A percentile compares a stretch with the other conserved stretches of the same genome.
These are phyloP conservation scores for Skeletonema tropicum DNA, from an alignment of 108 stramenopile genomes.

Conservation along the genomic window DNA sequence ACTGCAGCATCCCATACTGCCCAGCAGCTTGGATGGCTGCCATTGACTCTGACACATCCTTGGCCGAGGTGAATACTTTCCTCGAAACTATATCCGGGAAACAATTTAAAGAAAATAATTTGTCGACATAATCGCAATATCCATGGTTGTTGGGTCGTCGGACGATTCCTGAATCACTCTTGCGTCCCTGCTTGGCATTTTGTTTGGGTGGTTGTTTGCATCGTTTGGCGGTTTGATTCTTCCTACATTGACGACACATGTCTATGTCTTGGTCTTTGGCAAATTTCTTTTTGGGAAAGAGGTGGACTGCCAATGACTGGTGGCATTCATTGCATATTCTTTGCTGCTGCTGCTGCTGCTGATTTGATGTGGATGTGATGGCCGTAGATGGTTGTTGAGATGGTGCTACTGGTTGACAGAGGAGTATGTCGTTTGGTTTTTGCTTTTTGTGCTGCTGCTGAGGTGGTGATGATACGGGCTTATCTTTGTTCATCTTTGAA, in stretches of 20 bases:
- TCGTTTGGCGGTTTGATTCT: constrained; percentile 28
- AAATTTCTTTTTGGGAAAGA: constrained; percentile 28
- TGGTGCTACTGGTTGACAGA: neutral
- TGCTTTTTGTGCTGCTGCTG: neutral
- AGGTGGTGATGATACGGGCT: too few relatives aligned
- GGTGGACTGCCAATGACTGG: neutral
- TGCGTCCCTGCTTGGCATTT: constrained; percentile 26
- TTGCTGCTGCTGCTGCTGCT: neutral
- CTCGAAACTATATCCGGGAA: constrained; percentile 48
- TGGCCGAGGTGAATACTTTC: constrained; percentile 37
- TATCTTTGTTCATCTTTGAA: too few relatives aligned
- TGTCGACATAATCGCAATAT: constrained; percentile 56
- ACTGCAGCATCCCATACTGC: constrained; percentile 26
- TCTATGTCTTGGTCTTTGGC: constrained; percentile 7
- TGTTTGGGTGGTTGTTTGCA: constrained; percentile 29
- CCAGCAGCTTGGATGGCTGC: constrained; percentile 51
- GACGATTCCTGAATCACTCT: constrained; percentile 41
- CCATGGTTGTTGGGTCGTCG: constrained; percentile 58
- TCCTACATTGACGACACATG: constrained; percentile 35
- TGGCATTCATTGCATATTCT: constrained; percentile 17
- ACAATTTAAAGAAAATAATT: constrained; percentile 52
- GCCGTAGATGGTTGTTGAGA: too few relatives aligned
- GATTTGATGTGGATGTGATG: too few relatives aligned
- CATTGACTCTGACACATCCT: constrained; percentile 61
- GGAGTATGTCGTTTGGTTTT: neutral